Evolutionary conservation across 1,139 yeast genomes (phyloP), one percentile per base, ranked within the genome.

Genomic region (Geotrichum australiense): DNA sequence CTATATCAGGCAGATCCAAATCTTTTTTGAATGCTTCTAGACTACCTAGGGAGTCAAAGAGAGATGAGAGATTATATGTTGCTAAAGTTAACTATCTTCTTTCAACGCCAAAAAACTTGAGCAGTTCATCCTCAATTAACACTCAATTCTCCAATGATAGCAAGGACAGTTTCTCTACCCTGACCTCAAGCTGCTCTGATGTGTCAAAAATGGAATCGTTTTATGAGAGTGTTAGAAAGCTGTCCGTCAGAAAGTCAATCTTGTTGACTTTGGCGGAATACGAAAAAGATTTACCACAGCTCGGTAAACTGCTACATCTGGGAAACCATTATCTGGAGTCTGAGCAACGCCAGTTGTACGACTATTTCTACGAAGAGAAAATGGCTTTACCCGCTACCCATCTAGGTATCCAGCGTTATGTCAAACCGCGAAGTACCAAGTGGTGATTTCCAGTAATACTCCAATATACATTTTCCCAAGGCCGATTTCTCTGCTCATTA

Each of bases 211-310:
- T 39, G 3, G 41, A 43, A 3, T 11, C 23, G 10, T 35, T 43
- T 23, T 27, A 36, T n/a, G 41, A 37, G 4, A 24, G 39, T 23
- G 43, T 42, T 5, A 34, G 37, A 7, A 26, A 40, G 8, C 35
- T 39, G 11, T 23, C 29, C 6, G 23, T 39, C 4, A 32, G 47
- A 25, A 43, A 36, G 31, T 32, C 43, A 2, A 36, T 42, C 26
- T 15, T 43, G 11, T 32, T 36, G 2, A 28, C 41, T 10, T 24
- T 43, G 31, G 37, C 36, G 2, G 41, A 36, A 10, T 34, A 26
- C 24, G 38, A 41, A 20, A 43, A 43, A 35, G 43, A 43, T 18
- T 31, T 43, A 14, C 47, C 47, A 2, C 47, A 43, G 25, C 26
- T 43, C 7, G 47, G 47, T 14, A 31, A 40, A 10, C 39, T 43